Percentiles rank a stretch among this genome's conserved stretches.
Evolutionary conservation across 2,329 filamentous ascomycete species (phyloP).

Genomic region (Coniochaeta hoffmannii): DNA sequence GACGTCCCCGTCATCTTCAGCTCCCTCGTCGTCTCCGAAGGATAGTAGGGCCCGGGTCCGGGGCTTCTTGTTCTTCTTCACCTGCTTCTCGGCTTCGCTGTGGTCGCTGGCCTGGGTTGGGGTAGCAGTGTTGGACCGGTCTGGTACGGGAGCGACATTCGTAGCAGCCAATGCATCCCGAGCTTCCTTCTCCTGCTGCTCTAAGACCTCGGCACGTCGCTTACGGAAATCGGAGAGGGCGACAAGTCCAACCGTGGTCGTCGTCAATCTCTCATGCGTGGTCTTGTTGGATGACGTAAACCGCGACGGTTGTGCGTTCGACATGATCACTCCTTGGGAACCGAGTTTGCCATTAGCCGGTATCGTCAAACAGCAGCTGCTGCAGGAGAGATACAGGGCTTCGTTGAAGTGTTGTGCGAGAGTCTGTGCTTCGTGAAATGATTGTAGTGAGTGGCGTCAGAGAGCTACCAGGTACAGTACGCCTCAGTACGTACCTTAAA

Average conservation of each 20-base stretch:
- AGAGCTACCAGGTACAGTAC: too few relatives aligned
- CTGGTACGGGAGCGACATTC: constrained; percentile 30
- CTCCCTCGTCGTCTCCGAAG: constrained; percentile 64
- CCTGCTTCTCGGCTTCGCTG: constrained; percentile 20
- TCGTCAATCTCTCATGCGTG: constrained; percentile 75
- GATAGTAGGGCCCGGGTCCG: constrained; percentile 37
- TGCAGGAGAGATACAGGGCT: neutral
- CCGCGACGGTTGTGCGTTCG: constrained; percentile 39
- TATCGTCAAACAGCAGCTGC: neutral
- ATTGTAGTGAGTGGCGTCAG: too few relatives aligned
- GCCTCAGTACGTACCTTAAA: too few relatives aligned
- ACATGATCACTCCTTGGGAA: constrained; percentile 24
- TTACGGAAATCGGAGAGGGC: constrained; percentile 92
- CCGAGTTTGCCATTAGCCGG: neutral
- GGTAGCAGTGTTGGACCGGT: constrained; percentile 39
- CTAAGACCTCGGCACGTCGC: constrained; percentile 86
- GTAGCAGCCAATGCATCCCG: constrained; percentile 45
- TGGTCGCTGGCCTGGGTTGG: constrained; percentile 33
- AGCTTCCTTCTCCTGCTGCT: constrained; percentile 78
- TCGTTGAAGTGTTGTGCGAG: too few relatives aligned
- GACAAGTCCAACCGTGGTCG: constrained; percentile 84
- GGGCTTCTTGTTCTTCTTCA: constrained; percentile 39
- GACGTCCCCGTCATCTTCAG: constrained; percentile 41
- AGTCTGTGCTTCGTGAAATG: too few relatives aligned
- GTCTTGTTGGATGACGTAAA: constrained; percentile 72